Conservation (phyloP, 2,329 filamentous ascomycete genomes). For the Diplodia sapinea region DNA sequence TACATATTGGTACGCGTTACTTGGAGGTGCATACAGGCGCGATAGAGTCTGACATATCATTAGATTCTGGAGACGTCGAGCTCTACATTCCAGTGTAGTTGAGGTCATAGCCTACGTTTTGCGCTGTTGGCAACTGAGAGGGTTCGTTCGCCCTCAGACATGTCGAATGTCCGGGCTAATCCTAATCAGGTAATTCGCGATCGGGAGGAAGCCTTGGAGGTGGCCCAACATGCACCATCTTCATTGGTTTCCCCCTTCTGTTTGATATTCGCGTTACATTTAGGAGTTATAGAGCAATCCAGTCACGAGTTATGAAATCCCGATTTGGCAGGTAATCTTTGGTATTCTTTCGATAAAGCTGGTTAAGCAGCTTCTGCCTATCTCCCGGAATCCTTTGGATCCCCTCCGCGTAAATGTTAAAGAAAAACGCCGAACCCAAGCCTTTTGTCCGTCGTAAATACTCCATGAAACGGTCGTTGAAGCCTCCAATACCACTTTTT, state of each 20-base stretch:
- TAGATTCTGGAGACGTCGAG: not conserved
- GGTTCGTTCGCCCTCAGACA: no score
- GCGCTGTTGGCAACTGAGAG: no score
- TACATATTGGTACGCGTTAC: not conserved
- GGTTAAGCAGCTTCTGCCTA: constrained; percentile 24
- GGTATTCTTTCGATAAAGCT: constrained; percentile 17
- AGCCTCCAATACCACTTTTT: constrained; percentile 16
- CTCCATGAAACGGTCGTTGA: constrained; percentile 31
- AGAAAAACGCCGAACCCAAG: constrained; percentile 24
- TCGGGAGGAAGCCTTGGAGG: no score
- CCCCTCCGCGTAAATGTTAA: constrained; percentile 16
- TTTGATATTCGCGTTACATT: not conserved
- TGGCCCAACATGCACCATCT: no score
- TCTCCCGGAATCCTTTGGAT: not conserved
- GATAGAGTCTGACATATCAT: rapidly evolving
- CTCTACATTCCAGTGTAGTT: not conserved
- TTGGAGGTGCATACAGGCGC: not conserved
- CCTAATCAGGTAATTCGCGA: no score
- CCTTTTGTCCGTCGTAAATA: constrained; percentile 27
- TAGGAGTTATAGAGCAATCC: not conserved
- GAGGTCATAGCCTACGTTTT: not conserved
- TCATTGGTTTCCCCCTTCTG: not conserved
- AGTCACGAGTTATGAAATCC: not conserved
- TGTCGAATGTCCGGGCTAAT: no score
- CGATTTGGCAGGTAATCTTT: constrained; percentile 10